Base-by-base conservation (phyloP, 106 monocot species). In the Agapanthus africanus region DNA sequence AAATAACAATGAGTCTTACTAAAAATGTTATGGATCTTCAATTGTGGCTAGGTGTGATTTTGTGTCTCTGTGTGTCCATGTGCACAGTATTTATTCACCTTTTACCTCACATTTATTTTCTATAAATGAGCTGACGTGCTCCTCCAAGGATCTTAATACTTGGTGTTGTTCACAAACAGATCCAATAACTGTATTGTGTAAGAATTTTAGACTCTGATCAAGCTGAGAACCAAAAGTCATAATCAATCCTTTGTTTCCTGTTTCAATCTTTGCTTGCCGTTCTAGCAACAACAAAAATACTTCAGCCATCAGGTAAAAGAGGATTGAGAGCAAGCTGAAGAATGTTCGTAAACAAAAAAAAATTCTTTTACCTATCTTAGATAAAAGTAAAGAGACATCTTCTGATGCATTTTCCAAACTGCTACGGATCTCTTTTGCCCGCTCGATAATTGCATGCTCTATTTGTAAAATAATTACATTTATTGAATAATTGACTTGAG, bases 141-240 rank as follows among this genome's bases (percentile, higher is more conserved):
- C 87, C 46, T 82, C 79, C 68, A 79, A 81, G 34, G 71, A 77
- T 75, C 63, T 79, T 35, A 91, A 49, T 50, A 70, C 11, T 62
- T n/a, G n/a, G n/a, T n/a, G n/a, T n/a, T n/a, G n/a, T n/a, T 87
- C 71, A 46, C 71, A 80, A 79, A 91, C 77, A 41, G 73, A 87
- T 73, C 72, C 76, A 68, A 81, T 35, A 25, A 91, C 79, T 11
- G 47, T 82, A 19, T 77, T 60, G 19, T 84, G n/a, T n/a, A n/a
- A n/a, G n/a, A n/a, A n/a, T n/a, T n/a, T n/a, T n/a, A n/a, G n/a
- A n/a, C n/a, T n/a, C n/a, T n/a, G n/a, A n/a, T n/a, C n/a, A n/a
- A n/a, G n/a, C n/a, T n/a, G n/a, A n/a, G n/a, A n/a, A n/a, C 79
- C 70, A 70, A 87, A 87, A 51, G 42, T 77, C 56, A 75, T 63